These are phyloP conservation scores for Byssothecium circinans DNA, from an alignment of 2,329 filamentous ascomycete genomes.

Conservation along the genomic window DNA sequence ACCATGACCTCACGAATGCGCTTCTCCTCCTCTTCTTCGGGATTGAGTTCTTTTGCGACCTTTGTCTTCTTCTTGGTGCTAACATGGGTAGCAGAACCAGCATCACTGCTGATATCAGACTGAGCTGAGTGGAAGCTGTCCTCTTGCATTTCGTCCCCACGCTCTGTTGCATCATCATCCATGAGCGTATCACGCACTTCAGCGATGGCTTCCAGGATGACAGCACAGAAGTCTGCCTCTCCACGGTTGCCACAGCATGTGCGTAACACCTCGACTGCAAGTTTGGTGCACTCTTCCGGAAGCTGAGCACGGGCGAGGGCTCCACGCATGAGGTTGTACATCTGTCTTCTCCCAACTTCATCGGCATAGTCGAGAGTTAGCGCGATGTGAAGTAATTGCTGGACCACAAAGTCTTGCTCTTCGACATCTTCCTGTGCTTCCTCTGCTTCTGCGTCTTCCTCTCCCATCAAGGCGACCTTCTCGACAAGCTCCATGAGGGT, in stretches of 20 bases:
- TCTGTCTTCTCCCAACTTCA: constrained; percentile 90
- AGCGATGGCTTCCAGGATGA: constrained; percentile 89
- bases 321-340: constrained; percentile 89
- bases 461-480: constrained; percentile 56
- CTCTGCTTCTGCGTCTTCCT: constrained; percentile 57
- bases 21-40: constrained; percentile 63
- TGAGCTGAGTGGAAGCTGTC: constrained; percentile 93
- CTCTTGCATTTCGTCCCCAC: constrained; percentile 46
- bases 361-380: constrained; percentile 96
- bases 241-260: constrained; percentile 80
- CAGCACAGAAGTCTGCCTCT: constrained; percentile 79
- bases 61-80: constrained; percentile 31
- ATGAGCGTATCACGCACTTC: constrained; percentile 95
- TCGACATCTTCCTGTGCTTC: constrained; percentile 79
- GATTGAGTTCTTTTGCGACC: constrained; percentile 44
- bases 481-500: constrained; percentile 66
- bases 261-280: constrained; percentile 78
- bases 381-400: constrained; percentile 91
- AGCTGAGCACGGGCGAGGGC: constrained; percentile 82
- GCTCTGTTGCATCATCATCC: constrained; percentile 60
- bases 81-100: constrained; percentile 49
- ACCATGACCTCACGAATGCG: constrained; percentile 89
- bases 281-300: constrained; percentile 88
- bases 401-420: constrained; percentile 92
- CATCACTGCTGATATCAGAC: constrained; percentile 71